Evolutionary conservation across 164 flowering plant species (phyloP).

Genomic region (Paratinospora sagittata): DNA sequence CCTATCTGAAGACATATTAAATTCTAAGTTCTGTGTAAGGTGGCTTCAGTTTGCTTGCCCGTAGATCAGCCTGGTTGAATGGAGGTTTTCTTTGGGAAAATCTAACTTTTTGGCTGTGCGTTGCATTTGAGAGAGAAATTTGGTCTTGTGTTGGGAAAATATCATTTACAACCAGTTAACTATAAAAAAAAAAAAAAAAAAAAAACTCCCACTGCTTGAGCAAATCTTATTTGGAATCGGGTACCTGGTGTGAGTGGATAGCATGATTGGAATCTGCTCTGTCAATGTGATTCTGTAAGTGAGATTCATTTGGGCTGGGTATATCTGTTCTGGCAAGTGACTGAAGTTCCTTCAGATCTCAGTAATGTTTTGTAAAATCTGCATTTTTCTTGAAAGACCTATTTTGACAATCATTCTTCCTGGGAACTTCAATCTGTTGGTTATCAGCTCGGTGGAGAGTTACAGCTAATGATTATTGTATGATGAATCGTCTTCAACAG

Average conservation of each 20-base stretch:
- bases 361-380: not conserved
- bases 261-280: too few species aligned
- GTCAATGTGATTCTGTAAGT: constrained; percentile 11
- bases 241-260: not conserved
- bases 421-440: not conserved
- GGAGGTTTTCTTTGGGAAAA: constrained; percentile 20
- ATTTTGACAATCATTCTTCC: not conserved
- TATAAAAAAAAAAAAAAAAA: too few species aligned
- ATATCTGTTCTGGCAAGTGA: constrained; percentile 66
- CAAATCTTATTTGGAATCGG: constrained; percentile 23
- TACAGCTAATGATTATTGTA: not conserved
- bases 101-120: constrained; percentile 22
- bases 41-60: not conserved
- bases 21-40: not conserved
- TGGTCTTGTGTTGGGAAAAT: not conserved
- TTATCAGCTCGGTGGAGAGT: not conserved
- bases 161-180: constrained; percentile 16
- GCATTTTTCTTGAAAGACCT: not conserved
- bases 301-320: constrained; percentile 28
- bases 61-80: constrained; percentile 1
- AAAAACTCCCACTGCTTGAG: not conserved
- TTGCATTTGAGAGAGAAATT: not conserved
- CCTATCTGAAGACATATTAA: not conserved
- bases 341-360: constrained; percentile 5
- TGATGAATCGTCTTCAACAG: not conserved